Evolutionary conservation across 148 eudicot genomes (phyloP).

Genomic region (Chenopodium quinoa): DNA sequence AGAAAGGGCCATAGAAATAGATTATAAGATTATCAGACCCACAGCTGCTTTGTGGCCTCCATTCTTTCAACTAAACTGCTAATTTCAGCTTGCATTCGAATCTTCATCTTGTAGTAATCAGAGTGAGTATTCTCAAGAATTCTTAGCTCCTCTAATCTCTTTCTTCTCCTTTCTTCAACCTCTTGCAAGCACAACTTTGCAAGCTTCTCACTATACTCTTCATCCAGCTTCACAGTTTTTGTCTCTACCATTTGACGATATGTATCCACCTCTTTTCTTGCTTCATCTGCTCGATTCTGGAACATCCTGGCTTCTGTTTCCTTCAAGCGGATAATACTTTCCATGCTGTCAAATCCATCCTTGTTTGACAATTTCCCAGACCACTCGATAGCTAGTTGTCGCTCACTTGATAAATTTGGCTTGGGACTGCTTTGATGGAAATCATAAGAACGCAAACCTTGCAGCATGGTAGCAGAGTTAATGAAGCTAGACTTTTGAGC

Average conservation of each 20-base stretch:
- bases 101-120: constrained; percentile 78
- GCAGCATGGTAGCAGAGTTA: constrained; percentile 33
- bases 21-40: constrained; percentile 31
- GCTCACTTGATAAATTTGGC: constrained; percentile 29
- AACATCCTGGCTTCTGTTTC: constrained; percentile 79
- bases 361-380: constrained; percentile 46
- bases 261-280: constrained; percentile 64
- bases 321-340: constrained; percentile 62
- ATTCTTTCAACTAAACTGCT: constrained; percentile 78
- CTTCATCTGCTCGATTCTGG: constrained; percentile 83
- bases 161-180: constrained; percentile 60
- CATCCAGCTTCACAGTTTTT: constrained; percentile 57
- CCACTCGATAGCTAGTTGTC: constrained; percentile 42
- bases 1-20: neutral
- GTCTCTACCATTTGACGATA: constrained; percentile 41
- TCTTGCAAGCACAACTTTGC: constrained; percentile 63
- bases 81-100: constrained; percentile 78
- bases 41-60: constrained; percentile 78
- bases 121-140: constrained; percentile 57
- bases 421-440: constrained; percentile 30
- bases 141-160: constrained; percentile 71
- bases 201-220: constrained; percentile 68
- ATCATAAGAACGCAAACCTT: constrained; percentile 33
- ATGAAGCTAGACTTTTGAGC: constrained; percentile 37
- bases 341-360: constrained; percentile 59